A percentile compares a stretch with the other conserved stretches of the same genome.
phyloP scores from a whole-genome alignment of 192 early-diverging fungal genomes.

The Coemansia sp. region DNA sequence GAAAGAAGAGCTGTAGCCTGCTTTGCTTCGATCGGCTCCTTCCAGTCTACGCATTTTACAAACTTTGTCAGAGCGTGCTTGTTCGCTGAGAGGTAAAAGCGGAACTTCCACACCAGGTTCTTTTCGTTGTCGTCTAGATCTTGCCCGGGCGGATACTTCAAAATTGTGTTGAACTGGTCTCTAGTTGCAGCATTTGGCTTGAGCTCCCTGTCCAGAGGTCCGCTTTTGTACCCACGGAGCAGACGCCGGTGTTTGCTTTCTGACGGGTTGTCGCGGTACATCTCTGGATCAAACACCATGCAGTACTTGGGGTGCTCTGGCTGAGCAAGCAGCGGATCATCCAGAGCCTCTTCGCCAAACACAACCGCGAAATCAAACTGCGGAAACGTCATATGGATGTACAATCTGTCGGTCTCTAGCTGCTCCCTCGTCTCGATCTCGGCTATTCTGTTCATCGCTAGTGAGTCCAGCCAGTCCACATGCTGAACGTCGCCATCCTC shows the following conservation, averaged over 20 bases:
- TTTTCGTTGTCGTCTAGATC: conserved; percentile 82
- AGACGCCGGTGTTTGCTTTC: conserved; percentile 93
- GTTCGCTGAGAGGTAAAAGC: conserved; percentile 92
- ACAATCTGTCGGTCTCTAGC: conserved; percentile 58
- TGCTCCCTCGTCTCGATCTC: conserved; percentile 63
- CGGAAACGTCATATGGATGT: conserved; percentile 87
- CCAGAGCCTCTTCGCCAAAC: conserved; percentile 70
- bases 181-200: conserved; percentile 96
- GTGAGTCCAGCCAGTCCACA: conserved; percentile 91
- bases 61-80: conserved; percentile 97
- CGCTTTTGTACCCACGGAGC: conserved; percentile 85
- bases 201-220: conserved; percentile 87
- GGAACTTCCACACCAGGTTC: conserved; percentile 97
- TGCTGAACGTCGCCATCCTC: conserved; percentile 85
- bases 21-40: conserved; percentile 83
- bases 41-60: conserved; percentile 95
- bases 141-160: conserved; percentile 91
- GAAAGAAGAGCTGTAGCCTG: conserved; percentile 88
- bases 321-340: conserved; percentile 43
- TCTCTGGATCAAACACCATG: conserved; percentile 81
- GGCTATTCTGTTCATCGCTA: conserved; percentile 87
- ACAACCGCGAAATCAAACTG: conserved; percentile 97
- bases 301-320: conserved; percentile 51
- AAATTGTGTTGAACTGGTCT: conserved; percentile 92
- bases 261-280: conserved; percentile 86